Evolutionary conservation across 108 stramenopile genomes (phyloP), one percentile per base, ranked within the genome.

Genomic region (Asterionellopsis glacialis): DNA sequence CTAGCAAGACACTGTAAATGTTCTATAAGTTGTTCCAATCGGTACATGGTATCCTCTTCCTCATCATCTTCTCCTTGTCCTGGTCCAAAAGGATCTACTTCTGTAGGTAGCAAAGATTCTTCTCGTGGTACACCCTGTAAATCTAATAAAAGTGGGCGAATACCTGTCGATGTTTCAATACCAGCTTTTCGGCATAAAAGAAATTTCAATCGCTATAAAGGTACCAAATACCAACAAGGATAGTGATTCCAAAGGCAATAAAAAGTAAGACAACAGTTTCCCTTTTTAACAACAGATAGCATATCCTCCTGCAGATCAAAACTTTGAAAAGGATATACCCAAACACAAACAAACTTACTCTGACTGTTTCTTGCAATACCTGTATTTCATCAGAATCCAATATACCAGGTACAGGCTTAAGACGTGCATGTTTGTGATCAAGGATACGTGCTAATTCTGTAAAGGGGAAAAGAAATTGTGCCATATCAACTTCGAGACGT

Each of bases 101-200:
- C 9, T 22, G 24, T 64, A 22, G 28, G 40, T 4, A 33, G 23
- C 3, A 21, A 16, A 16, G 59, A 41, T 19, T 87, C 84, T 47
- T 89, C 83, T 15, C 93, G 77, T 33, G 79, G 87, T 19, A 90
- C 70, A 23, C 81, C 72, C 67, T 83, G 89, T 21, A 94, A 57
- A 76, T 94, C 93, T 39, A 94, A 59, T 43, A 94, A 60, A 2
- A 94, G 72, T 18, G 93, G 87, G 39, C 93, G 87, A 50, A 94
- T 94, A 11, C 93, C 93, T 21, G 81, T 72, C 21, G 87, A 88
- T 43, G 84, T 79, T 40, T 87, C 87, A 26, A 64, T 33, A 0
- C 78, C 82, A 38, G 71, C 68, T 57, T 82, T 84, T 27, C 83
- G 76, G 54, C 87, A 78, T 5, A 90, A 65, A 13, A 87, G 58